Conservation (phyloP, 2,329 filamentous ascomycete genomes). For the Apiospora arundinis region DNA sequence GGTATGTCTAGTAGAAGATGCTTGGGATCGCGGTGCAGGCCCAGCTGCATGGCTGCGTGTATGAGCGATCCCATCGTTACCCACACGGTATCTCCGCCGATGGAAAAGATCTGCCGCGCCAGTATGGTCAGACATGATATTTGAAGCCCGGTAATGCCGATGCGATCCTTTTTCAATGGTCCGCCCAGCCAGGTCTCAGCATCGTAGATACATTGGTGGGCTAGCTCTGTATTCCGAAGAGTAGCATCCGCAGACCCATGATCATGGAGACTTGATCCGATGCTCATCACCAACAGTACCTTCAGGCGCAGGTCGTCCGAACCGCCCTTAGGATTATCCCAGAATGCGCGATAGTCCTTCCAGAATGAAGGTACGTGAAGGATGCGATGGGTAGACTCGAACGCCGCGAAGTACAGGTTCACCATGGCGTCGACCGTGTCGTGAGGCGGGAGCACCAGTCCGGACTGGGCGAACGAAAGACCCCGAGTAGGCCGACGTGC, state of each 20-base stretch:
- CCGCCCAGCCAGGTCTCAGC: slow-evolving; percentile 50
- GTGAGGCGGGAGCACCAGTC: slow-evolving; percentile 36
- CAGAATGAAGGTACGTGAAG: slow-evolving; percentile 60
- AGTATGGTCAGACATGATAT: slow-evolving; percentile 47
- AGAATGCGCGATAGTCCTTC: slow-evolving; percentile 54
- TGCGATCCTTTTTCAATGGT: slow-evolving; percentile 45
- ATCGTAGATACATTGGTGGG: slow-evolving; percentile 48
- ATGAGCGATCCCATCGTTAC: slow-evolving; percentile 48
- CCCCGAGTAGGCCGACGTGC: slow-evolving; percentile 41
- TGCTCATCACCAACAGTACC: slow-evolving; percentile 48
- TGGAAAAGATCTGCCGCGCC: slow-evolving; percentile 48
- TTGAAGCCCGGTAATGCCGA: slow-evolving; percentile 45
- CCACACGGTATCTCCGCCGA: slow-evolving; percentile 50
- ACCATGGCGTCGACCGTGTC: slow-evolving; percentile 48
- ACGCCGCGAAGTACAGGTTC: slow-evolving; percentile 54
- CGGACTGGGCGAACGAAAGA: slow-evolving; percentile 31
- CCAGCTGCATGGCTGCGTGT: slow-evolving; percentile 52
- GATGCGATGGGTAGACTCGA: slow-evolving; percentile 58
- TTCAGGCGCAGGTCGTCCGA: slow-evolving; percentile 39
- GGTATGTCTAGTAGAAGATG: slow-evolving; percentile 36
- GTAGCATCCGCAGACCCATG: slow-evolving; percentile 31
- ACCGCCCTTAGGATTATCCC: slow-evolving; percentile 43
- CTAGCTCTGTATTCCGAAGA: slow-evolving; percentile 33
- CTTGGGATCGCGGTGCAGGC: slow-evolving; percentile 50
- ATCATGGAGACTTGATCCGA: slow-evolving; percentile 45